Evolutionary conservation across 768 basidiomycete genomes (phyloP).

Genomic region (Auricularia heimuer): DNA sequence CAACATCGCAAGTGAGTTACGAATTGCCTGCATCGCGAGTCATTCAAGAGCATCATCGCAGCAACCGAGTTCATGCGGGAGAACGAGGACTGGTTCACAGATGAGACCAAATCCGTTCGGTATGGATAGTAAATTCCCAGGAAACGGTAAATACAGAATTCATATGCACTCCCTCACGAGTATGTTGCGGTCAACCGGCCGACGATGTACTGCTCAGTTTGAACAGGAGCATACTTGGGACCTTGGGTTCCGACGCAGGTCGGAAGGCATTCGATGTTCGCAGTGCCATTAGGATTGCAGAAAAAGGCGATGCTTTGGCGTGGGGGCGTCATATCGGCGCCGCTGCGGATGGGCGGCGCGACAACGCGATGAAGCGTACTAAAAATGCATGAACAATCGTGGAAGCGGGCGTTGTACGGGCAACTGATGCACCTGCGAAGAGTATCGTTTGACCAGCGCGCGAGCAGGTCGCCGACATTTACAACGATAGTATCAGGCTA

Average conservation of each 20-base stretch:
- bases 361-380: slow-evolving; percentile 77
- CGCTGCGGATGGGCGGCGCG: slow-evolving; percentile 47
- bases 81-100: slow-evolving; percentile 52
- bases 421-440: slow-evolving; percentile 34
- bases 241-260: slow-evolving; percentile 31
- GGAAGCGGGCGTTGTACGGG: neutral
- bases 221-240: slow-evolving; percentile 64
- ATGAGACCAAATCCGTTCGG: neutral
- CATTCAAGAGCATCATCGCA: too few species aligned
- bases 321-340: slow-evolving; percentile 46
- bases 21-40: too few species aligned
- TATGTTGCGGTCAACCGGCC: slow-evolving; percentile 22
- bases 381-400: neutral
- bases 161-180: neutral
- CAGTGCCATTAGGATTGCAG: slow-evolving; percentile 68
- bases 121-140: neutral
- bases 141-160: neutral
- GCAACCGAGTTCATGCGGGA: slow-evolving; percentile 44
- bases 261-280: slow-evolving; percentile 62
- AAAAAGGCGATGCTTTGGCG: slow-evolving; percentile 83
- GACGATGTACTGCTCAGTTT: slow-evolving; percentile 69
- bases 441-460: slow-evolving; percentile 77
- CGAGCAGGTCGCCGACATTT: slow-evolving; percentile 71
- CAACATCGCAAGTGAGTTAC: slow-evolving; percentile 40
- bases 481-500: slow-evolving; percentile 76